A percentile compares a stretch with the other conserved stretches of the same genome.
Conservation (phyloP, 345 rosid species). For the Pistacia vera region DNA sequence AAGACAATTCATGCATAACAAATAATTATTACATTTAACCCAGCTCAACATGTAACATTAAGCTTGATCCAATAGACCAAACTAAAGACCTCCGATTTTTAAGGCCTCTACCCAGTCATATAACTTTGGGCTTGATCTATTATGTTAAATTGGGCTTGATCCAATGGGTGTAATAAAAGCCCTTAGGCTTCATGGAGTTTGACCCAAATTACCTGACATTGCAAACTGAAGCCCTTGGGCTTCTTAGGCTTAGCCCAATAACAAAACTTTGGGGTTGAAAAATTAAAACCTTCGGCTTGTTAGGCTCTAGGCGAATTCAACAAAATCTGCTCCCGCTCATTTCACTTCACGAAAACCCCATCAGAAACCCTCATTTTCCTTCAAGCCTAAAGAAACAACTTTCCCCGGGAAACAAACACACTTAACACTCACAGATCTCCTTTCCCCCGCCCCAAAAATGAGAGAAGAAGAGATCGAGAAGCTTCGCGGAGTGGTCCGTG, state of each 20-base stretch:
- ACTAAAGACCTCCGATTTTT: too few relatives aligned
- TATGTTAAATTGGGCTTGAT: too few relatives aligned
- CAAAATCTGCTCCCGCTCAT: conserved; percentile 9
- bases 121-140: too few relatives aligned
- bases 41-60: too few relatives aligned
- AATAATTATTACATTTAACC: too few relatives aligned
- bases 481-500: conserved; percentile 89
- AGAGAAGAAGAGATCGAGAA: conserved; percentile 88
- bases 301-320: background rate
- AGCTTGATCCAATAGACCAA: too few relatives aligned
- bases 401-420: background rate
- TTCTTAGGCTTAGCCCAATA: background rate
- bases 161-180: too few relatives aligned
- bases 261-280: background rate
- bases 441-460: conserved; percentile 34
- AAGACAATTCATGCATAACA: too few relatives aligned
- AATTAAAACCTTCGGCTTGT: background rate
- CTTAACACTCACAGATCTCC: background rate
- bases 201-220: too few relatives aligned
- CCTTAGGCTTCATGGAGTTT: too few relatives aligned
- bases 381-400: background rate
- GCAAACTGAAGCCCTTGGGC: too few relatives aligned
- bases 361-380: conserved; percentile 4
- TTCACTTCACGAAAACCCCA: background rate
- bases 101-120: too few relatives aligned